Base-by-base conservation (phyloP, 2,329 filamentous ascomycete species). In the Colletotrichum musicola region DNA sequence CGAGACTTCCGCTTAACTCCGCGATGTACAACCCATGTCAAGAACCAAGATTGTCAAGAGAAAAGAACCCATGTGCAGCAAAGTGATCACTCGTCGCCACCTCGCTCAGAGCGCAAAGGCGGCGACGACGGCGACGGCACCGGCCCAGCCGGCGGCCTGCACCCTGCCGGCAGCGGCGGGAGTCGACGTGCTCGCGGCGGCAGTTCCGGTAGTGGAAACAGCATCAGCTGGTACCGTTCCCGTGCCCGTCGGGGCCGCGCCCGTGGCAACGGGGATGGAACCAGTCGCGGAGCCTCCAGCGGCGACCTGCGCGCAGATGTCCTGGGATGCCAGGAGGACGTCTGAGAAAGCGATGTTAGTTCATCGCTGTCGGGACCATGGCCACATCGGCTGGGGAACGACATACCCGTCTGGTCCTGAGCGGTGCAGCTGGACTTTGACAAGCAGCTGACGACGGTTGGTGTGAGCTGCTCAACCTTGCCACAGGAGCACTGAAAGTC, bases 401-500 rank as follows among this genome's bases (percentile, higher is more conserved):
- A 76, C 78, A 14, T 77, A 83, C 81, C 71, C 40, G 74, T 73
- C 20, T 81, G 72, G 10, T 81, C 78, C 3, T 79, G 73, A n/a
- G 77, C 62, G 46, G 66, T 71, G 71, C 81, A 83, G 22, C 76
- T 74, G 12, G 74, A 59, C 20, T 68, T 69, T 5, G 77, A 75
- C 27, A 83, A 73, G 68, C 82, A 84, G 27, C 76, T 75, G 46
- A 78, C 71, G 35, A 79, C 76, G 7, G 73, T 72, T 30, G 74
- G 63, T 9, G 77, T 79, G 61, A 84, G 77, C 47, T 74, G 72
- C 42, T 77, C 72, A 18, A 79, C 66, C 46, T 81, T 78, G 56
- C 54, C 51, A 74, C 82, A 84, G 65, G 79, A 78, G 75, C 82
- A 84, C 14, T 61, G 70, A 50, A 77, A 71, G 72, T 84, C 80